Base-by-base conservation (phyloP, 805 yeast species). In the Saturnispora galanensis region DNA sequence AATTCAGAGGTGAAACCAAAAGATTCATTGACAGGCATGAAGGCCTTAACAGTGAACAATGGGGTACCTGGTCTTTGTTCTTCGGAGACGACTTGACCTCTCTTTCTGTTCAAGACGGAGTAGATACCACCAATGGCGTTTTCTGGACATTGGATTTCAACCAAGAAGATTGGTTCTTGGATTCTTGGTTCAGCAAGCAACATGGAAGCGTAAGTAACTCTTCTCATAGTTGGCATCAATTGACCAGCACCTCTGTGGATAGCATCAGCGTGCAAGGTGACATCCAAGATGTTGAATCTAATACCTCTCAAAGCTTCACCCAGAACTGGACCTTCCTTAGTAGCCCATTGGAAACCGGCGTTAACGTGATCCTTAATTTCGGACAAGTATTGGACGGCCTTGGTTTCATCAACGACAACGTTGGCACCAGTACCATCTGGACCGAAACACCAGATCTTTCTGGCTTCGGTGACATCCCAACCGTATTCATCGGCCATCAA, bases 231-330 rank as follows among this genome's bases (percentile, higher is more conserved):
- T 76, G 97, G 97, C 76, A 93, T 88, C 72, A 90, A 81, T 80
- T 90, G 98, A 76, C 97, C 98, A 77, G 95, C 96, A 81, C 97
- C 97, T 85, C 98, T 89, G 85, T 90, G 98, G 76, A 90, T 90
- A 74, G 98, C 96, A 85, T 90, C 98, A 69, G 97, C 96, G 76
- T 90, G 98, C 73, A 90, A 79, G 61, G 96, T 89, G 67, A 90
- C 98, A 82, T 90, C 98, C 77, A 90, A 79, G 67, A 90, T 84
- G 95, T 90, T 90, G 73, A 87, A 76, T 78, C 97, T 88, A 65
- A 88, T 79, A 64, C 95, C 85, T 81, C 98, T 88, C 77, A 88
- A 74, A 71, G 74, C 76, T 81, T 93, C 97, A 78, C 95, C 96
- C 67, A 93, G 77, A 70, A 90, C 75, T 70, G 98, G 98, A 80